Evolutionary conservation across 805 yeast species (phyloP).

Genomic region (Barnettozyma salicaria): DNA sequence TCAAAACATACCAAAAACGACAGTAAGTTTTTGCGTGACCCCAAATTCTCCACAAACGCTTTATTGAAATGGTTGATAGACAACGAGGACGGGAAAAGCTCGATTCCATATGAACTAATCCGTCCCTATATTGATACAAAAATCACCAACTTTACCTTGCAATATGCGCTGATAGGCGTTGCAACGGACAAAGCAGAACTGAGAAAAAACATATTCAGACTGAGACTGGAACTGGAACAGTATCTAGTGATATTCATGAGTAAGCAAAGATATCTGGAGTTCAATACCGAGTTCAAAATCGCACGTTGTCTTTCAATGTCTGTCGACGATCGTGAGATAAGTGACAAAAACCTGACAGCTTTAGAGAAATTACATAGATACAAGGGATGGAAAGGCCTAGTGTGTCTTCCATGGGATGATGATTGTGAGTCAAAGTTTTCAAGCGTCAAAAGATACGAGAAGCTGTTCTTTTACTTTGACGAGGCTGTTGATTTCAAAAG

Average conservation of each 20-base stretch:
- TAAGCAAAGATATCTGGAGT: slow-evolving; percentile 1
- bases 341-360: not conserved
- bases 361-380: slow-evolving; percentile 5
- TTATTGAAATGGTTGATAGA: not conserved
- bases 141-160: slow-evolving; percentile 9
- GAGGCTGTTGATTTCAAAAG: slow-evolving; percentile 5
- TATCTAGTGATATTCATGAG: slow-evolving; percentile 5
- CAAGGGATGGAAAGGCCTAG: slow-evolving; percentile 9
- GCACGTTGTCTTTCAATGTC: slow-evolving; percentile 8
- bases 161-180: slow-evolving; percentile 8
- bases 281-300: slow-evolving; percentile 6
- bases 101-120: slow-evolving; percentile 6
- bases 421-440: slow-evolving; percentile 5
- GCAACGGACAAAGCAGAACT: slow-evolving; percentile 6
- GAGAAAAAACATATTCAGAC: slow-evolving; percentile 4
- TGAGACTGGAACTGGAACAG: slow-evolving; percentile 13
- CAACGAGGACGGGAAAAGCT: not conserved
- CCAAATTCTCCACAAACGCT: slow-evolving; percentile 1
- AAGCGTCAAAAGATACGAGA: slow-evolving; percentile 5
- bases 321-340: slow-evolving; percentile 7
- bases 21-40: slow-evolving; percentile 1
- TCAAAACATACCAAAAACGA: not conserved
- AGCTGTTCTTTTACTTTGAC: slow-evolving; percentile 9
- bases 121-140: slow-evolving; percentile 7
- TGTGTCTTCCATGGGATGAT: slow-evolving; percentile 11